Conservation (phyloP, 78 protist genomes). For the Dictyostelium intermedium region DNA sequence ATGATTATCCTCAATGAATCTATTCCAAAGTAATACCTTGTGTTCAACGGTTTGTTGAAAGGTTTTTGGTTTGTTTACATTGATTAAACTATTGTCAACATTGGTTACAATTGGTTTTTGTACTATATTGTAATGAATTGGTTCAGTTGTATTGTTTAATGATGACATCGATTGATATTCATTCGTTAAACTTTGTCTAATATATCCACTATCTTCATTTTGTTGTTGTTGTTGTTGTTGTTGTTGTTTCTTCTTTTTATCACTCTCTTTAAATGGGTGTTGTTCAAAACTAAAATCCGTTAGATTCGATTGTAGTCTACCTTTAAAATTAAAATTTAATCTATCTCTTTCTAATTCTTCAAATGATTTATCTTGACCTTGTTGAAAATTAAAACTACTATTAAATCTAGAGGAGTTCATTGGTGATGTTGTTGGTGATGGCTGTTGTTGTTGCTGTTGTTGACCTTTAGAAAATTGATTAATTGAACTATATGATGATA, state of each 20-base stretch:
- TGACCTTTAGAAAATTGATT: background rate
- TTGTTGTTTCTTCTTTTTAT: background rate
- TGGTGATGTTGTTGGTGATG: background rate
- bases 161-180: background rate
- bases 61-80: background rate
- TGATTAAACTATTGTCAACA: background rate
- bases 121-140: constrained; percentile 10
- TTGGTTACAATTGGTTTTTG: constrained; percentile 1
- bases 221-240: background rate
- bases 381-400: background rate
- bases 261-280: background rate
- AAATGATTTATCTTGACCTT: background rate
- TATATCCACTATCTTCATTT: background rate
- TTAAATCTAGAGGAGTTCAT: background rate
- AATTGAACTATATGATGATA: constrained; percentile 6
- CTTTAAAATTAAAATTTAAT: constrained; percentile 5
- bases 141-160: background rate
- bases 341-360: constrained; percentile 40
- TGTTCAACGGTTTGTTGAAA: background rate
- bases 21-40: background rate
- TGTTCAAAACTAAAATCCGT: constrained; percentile 21
- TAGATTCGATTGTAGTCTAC: constrained; percentile 11
- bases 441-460: background rate
- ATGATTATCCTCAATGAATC: constrained; percentile 3
- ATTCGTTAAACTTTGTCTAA: background rate